These are phyloP conservation scores for Nannochloris sp. DNA, from an alignment of 139 green algal species.

Conservation along the genomic window DNA sequence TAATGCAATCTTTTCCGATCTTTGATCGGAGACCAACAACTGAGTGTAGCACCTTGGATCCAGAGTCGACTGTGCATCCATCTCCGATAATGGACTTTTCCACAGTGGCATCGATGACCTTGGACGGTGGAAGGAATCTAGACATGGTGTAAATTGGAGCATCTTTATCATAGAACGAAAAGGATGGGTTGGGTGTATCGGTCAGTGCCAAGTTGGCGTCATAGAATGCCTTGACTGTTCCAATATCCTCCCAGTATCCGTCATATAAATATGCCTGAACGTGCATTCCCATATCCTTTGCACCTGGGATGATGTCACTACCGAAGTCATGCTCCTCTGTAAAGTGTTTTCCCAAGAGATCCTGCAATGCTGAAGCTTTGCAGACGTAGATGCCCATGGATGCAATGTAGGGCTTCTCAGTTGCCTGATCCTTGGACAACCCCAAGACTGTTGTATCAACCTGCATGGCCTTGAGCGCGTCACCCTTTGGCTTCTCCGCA, in stretches of 20 bases:
- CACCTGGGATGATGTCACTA: slow-evolving; percentile 76
- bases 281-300: slow-evolving; percentile 63
- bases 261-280: slow-evolving; percentile 71
- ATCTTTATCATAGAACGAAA: slow-evolving; percentile 72
- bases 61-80: slow-evolving; percentile 63
- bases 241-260: slow-evolving; percentile 90
- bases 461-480: slow-evolving; percentile 77
- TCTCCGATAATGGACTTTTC: slow-evolving; percentile 61
- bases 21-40: slow-evolving; percentile 87
- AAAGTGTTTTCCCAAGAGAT: slow-evolving; percentile 48
- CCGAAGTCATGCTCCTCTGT: slow-evolving; percentile 76
- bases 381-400: slow-evolving; percentile 99
- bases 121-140: slow-evolving; percentile 71
- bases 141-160: slow-evolving; percentile 82
- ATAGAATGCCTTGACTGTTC: slow-evolving; percentile 96
- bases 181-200: slow-evolving; percentile 67
- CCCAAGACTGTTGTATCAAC: slow-evolving; percentile 93
- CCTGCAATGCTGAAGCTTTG: slow-evolving; percentile 44
- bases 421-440: slow-evolving; percentile 70
- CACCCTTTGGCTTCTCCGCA: slow-evolving; percentile 95
- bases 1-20: slow-evolving; percentile 54
- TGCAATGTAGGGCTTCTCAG: slow-evolving; percentile 93
- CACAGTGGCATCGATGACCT: slow-evolving; percentile 44
- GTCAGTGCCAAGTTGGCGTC: slow-evolving; percentile 89
- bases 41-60: slow-evolving; percentile 70